A percentile compares a stretch with the other conserved stretches of the same genome.
These are phyloP conservation scores for Discostella pseudostelligera DNA, from an alignment of 108 stramenopile genomes.

Conservation along the genomic window DNA sequence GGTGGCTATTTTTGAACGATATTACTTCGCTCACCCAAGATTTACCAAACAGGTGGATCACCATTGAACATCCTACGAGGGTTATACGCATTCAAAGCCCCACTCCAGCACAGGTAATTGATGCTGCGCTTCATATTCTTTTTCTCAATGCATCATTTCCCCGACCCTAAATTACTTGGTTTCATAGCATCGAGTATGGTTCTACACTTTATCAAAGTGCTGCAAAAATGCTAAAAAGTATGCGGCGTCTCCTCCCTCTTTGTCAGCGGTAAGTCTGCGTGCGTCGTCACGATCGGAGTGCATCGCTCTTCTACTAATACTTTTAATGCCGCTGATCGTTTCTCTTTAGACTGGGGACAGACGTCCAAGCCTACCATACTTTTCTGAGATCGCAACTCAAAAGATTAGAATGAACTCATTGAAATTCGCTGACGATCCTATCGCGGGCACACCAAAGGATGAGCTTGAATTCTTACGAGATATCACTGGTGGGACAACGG, in stretches of 20 bases:
- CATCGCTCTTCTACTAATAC: background rate
- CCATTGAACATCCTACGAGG: slow-evolving; percentile 36
- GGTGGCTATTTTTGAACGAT: slow-evolving; percentile 36
- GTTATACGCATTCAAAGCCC: slow-evolving; percentile 30
- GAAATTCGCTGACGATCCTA: background rate
- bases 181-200: slow-evolving; percentile 35
- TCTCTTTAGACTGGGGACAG: background rate
- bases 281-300: background rate
- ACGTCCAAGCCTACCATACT: slow-evolving; percentile 6
- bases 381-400: background rate
- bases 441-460: slow-evolving; percentile 7
- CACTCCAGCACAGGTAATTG: slow-evolving; percentile 19
- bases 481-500: background rate
- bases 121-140: background rate
- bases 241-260: background rate
- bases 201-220: slow-evolving; percentile 28
- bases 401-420: background rate
- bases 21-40: slow-evolving; percentile 24
- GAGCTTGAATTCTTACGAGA: slow-evolving; percentile 12
- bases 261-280: slow-evolving; percentile 2
- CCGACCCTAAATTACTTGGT: background rate
- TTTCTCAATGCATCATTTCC: background rate
- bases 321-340: background rate
- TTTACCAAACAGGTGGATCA: slow-evolving; percentile 23
- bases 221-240: slow-evolving; percentile 23